Conservation (phyloP, 345 rosid genomes). For the Nasturtium officinale region DNA sequence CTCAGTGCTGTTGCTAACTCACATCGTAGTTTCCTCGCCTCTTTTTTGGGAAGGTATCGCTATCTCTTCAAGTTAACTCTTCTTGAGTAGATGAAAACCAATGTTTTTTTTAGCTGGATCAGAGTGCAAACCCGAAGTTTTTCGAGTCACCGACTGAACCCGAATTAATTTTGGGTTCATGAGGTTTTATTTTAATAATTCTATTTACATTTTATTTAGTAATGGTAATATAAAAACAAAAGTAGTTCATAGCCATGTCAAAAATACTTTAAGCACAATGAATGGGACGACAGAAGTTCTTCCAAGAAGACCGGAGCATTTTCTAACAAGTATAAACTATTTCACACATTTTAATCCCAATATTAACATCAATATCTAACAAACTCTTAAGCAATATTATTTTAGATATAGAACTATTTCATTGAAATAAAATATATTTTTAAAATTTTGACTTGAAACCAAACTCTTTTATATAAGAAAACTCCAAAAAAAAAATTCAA, state of each 20-base stretch:
- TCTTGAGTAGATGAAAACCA: neutral
- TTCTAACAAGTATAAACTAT: neutral
- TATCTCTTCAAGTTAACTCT: neutral
- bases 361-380: neutral
- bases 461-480: too few relatives aligned
- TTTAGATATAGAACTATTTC: neutral
- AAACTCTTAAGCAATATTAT: neutral
- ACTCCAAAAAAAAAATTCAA: neutral
- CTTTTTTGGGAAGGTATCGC: constrained; percentile 56
- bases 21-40: constrained; percentile 58
- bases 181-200: neutral
- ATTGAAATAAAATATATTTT: neutral
- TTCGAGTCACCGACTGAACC: neutral
- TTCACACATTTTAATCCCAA: neutral
- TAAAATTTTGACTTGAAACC: neutral
- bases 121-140: neutral
- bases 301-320: too few relatives aligned
- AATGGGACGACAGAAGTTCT: too few relatives aligned
- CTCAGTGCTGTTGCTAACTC: constrained; percentile 44
- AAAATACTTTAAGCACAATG: too few relatives aligned
- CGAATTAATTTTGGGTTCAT: neutral
- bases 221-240: too few relatives aligned
- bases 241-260: neutral
- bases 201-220: neutral
- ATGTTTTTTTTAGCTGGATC: neutral